These are phyloP conservation scores for Globisporangium emineosum DNA, from an alignment of 352 stramenopile genomes.

Conservation along the genomic window DNA sequence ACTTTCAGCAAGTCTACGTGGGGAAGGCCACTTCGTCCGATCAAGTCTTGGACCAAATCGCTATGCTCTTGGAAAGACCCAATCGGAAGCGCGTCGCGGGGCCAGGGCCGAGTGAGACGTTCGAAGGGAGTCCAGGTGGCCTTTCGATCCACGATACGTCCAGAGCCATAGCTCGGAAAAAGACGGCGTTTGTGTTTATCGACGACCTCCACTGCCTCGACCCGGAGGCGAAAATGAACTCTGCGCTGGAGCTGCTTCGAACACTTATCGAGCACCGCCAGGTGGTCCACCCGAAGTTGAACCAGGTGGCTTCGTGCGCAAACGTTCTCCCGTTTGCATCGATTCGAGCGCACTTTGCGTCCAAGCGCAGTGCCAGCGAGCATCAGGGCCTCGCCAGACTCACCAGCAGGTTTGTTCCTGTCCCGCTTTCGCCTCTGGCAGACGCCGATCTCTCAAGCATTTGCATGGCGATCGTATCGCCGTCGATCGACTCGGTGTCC, in stretches of 20 bases:
- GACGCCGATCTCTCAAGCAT: slow-evolving; percentile 54
- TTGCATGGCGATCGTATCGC: slow-evolving; percentile 29
- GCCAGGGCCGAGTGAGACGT: neutral
- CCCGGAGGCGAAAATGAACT: slow-evolving; percentile 20
- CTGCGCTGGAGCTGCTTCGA: slow-evolving; percentile 43
- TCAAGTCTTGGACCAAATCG: slow-evolving; percentile 16
- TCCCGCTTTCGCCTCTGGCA: slow-evolving; percentile 27
- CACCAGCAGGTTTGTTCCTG: slow-evolving; percentile 29
- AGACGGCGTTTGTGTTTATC: slow-evolving; percentile 37
- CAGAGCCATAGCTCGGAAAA: neutral
- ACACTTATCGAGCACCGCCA: slow-evolving; percentile 40
- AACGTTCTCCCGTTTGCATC: slow-evolving; percentile 32
- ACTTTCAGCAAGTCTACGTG: slow-evolving; percentile 17
- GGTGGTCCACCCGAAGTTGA: slow-evolving; percentile 34
- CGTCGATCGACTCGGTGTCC: neutral
- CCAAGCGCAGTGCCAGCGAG: neutral
- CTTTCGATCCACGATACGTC: too few relatives aligned
- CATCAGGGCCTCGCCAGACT: slow-evolving; percentile 25
- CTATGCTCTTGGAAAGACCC: slow-evolving; percentile 9
- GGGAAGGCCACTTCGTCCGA: slow-evolving; percentile 9
- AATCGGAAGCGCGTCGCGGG: neutral
- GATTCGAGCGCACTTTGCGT: slow-evolving; percentile 18
- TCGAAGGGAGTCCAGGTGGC: neutral
- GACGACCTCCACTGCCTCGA: slow-evolving; percentile 60
- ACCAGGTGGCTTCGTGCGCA: slow-evolving; percentile 24